Evolutionary conservation across 1,284 basidiomycete genomes (phyloP).

Genomic region (Schizopora paradoxa): DNA sequence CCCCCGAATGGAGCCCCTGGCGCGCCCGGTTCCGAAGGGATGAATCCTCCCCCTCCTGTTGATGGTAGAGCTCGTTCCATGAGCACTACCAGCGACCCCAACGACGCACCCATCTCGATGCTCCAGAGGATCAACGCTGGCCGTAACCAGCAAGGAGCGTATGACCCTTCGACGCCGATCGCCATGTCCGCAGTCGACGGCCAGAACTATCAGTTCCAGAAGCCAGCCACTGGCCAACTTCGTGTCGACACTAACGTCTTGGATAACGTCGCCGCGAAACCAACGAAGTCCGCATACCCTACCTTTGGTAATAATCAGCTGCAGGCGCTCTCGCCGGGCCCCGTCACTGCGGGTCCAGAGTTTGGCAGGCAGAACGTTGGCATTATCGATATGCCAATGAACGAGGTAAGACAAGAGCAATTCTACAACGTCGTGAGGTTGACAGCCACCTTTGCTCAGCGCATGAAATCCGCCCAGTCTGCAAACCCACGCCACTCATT

Average conservation of each 20-base stretch:
- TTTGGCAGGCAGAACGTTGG: conserved; percentile 68
- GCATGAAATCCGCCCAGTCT: conserved; percentile 47
- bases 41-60: conserved; percentile 40
- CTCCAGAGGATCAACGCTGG: conserved; percentile 68
- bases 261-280: conserved; percentile 57
- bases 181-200: conserved; percentile 13
- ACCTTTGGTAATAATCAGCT: conserved; percentile 69
- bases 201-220: conserved; percentile 42
- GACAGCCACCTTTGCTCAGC: conserved; percentile 29
- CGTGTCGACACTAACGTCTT: conserved; percentile 58
- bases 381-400: conserved; percentile 67
- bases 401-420: conserved; percentile 43
- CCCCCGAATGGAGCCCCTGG: conserved; percentile 54
- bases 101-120: conserved; percentile 62
- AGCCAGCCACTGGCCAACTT: conserved; percentile 60
- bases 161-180: conserved; percentile 11
- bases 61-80: conserved; percentile 64
- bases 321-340: conserved; percentile 66
- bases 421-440: neutral
- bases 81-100: conserved; percentile 72
- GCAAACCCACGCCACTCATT: conserved; percentile 64
- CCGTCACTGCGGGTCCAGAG: conserved; percentile 77
- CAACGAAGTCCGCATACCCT: conserved; percentile 80
- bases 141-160: conserved; percentile 39
- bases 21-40: conserved; percentile 33